Evolutionary conservation across 2,329 filamentous ascomycete genomes (phyloP).

Genomic region (Paramyrothecium roridum): DNA sequence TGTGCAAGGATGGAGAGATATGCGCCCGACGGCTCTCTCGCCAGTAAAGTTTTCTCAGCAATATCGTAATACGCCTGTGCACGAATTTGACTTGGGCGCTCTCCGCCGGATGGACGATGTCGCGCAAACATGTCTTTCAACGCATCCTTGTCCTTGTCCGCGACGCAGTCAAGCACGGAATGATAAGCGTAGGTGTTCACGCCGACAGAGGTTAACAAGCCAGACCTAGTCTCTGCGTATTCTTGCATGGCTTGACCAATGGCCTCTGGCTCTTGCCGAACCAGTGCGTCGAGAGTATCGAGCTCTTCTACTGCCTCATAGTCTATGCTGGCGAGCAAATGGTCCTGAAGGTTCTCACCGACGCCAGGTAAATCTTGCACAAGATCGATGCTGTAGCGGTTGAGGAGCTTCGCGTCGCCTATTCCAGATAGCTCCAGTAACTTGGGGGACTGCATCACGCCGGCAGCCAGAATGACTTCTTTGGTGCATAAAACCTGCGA

Average conservation of each 20-base stretch:
- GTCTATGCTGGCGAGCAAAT: neutral
- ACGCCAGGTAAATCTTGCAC: neutral
- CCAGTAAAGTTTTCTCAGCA: neutral
- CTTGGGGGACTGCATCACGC: constrained; percentile 8
- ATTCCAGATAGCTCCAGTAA: constrained; percentile 29
- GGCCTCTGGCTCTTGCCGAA: constrained; percentile 1
- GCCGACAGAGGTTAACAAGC: neutral
- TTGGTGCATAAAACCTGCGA: neutral
- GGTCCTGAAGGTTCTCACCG: neutral
- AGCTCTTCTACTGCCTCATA: neutral
- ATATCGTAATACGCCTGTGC: neutral
- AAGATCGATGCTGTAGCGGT: neutral
- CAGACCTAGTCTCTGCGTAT: neutral
- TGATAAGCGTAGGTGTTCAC: neutral
- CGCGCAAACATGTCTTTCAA: neutral
- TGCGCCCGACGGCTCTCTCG: neutral
- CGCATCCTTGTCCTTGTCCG: neutral
- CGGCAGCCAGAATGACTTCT: constrained; percentile 7
- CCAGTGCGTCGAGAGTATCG: neutral
- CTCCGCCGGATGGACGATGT: neutral
- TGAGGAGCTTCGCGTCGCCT: constrained; percentile 23
- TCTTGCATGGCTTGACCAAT: constrained; percentile 1
- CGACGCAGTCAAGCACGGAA: neutral
- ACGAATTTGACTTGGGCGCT: neutral
- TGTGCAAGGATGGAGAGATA: neutral